These are phyloP conservation scores for Endotrypanum monterogeii DNA, from an alignment of 208 protist species.

Conservation along the genomic window DNA sequence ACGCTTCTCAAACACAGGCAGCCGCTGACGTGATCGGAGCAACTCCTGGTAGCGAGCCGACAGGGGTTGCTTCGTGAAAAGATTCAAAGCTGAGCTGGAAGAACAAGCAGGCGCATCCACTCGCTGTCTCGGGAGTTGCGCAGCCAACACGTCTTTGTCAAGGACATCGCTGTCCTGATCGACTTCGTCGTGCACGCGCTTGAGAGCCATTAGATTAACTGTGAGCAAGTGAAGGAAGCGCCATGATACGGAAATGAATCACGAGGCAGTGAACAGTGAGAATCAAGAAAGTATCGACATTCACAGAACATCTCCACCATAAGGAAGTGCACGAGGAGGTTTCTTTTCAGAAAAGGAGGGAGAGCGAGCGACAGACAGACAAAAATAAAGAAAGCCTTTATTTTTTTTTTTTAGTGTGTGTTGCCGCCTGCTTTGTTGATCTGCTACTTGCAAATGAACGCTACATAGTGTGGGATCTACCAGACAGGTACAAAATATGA, in stretches of 20 bases:
- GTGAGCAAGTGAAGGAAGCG: neutral
- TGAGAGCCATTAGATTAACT: constrained; percentile 8
- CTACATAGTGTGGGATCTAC: too few relatives aligned
- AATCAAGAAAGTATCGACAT: neutral
- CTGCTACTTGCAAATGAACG: too few relatives aligned
- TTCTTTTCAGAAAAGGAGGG: neutral
- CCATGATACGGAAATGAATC: neutral
- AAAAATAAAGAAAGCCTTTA: too few relatives aligned
- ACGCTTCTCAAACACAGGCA: constrained; percentile 73
- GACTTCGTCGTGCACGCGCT: constrained; percentile 8
- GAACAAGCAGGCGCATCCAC: neutral
- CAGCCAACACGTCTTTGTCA: neutral
- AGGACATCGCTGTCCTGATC: neutral
- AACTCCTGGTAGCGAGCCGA: constrained; percentile 51
- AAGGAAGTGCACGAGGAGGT: too few relatives aligned
- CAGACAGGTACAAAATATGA: too few relatives aligned
- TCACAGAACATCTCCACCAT: too few relatives aligned
- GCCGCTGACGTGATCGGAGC: constrained; percentile 35
- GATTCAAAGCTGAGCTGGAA: constrained; percentile 21
- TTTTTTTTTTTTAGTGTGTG: too few relatives aligned
- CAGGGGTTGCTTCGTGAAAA: constrained; percentile 56
- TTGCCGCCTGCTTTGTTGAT: too few relatives aligned
- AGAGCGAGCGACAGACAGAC: neutral
- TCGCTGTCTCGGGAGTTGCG: constrained; percentile 3
- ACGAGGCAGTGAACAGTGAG: too few relatives aligned